Base-by-base conservation (phyloP, 2,329 filamentous ascomycete genomes). In the Aphanoascus verrucosus region DNA sequence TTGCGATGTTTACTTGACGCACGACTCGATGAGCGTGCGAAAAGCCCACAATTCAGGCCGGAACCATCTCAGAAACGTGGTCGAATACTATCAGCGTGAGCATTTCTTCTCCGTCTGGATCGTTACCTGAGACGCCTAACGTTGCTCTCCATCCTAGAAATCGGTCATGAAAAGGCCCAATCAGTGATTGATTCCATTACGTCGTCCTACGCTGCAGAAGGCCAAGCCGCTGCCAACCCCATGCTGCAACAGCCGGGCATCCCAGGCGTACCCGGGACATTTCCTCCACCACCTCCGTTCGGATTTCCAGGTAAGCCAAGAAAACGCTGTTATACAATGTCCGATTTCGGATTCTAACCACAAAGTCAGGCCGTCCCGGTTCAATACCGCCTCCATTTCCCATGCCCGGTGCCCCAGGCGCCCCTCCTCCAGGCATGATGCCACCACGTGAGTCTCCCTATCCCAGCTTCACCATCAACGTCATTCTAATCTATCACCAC, bases 1-100 rank as follows among this genome's bases (percentile, higher is more conserved):
- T 74, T 98, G 93, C 81, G 93, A 98, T 85, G 93, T 98, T 72
- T 98, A 98, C 80, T 86, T 98, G 64, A 98, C 93, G 62, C 93
- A 98, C 80, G 93, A 98, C 79, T 95, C 89, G 44, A 97, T 97
- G 91, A 95, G 89, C 74, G 93, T 98, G 73, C 90, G 93, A 64
- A 97, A 97, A 76, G 93, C 93, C 48, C 93, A 98, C 74, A 98
- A 98, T 77, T 86, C 83, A 68, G 93, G 93, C 58, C 83, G 91
- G 64, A 98, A 98, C 75, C 93, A 98, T 68, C 75, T 98, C 58
- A 87, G 93, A 66, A 98, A 98, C 71, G 93, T 98, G 31, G 85
- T 96, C 63, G 90, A 96, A 68, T 98, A 98, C 75, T 98, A 98
- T 72, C 90, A 97, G 74, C 89, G 86, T 90, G 72, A 15, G 52